A percentile compares a stretch with the other conserved stretches of the same genome.
Conservation (phyloP, 2,329 filamentous ascomycete genomes). For the Colletotrichum echinochloae region DNA sequence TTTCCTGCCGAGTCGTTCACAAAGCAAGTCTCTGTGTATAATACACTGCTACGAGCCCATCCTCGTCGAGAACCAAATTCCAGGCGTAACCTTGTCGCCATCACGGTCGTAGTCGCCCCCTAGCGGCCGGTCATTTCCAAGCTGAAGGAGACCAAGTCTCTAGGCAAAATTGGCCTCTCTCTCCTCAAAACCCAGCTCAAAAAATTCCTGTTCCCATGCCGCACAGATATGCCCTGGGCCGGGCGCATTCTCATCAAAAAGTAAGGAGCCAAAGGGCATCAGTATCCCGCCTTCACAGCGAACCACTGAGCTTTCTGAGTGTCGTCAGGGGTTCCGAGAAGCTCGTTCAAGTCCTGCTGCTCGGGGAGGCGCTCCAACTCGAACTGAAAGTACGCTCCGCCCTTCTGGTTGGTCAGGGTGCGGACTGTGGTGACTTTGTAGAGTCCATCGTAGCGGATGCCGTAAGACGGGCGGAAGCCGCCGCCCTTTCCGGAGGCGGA, state of each 20-base stretch:
- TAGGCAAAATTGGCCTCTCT: not conserved
- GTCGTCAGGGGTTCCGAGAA: not conserved
- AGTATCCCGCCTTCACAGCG: not conserved
- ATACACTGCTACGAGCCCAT: not conserved
- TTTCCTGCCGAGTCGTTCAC: not conserved
- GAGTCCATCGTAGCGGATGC: not conserved
- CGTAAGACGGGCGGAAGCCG: not conserved
- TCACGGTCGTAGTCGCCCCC: not conserved
- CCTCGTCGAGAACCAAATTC: not conserved
- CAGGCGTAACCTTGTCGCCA: not conserved
- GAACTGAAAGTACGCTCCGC: not conserved
- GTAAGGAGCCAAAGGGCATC: not conserved
- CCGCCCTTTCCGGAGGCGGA: not conserved
- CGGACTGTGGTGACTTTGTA: not conserved
- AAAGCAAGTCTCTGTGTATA: not conserved
- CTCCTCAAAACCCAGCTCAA: not conserved
- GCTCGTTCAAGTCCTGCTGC: not conserved
- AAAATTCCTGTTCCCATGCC: not conserved
- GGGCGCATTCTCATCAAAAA: not conserved
- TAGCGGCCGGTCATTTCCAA: not conserved
- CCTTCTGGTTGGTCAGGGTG: not conserved
- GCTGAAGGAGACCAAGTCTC: not conserved
- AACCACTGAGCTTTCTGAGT: not conserved
- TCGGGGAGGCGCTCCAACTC: not conserved
- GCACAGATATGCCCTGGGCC: not conserved